Evolutionary conservation across 2,329 filamentous ascomycete species (phyloP).

Genomic region (Phialophora chinensis): DNA sequence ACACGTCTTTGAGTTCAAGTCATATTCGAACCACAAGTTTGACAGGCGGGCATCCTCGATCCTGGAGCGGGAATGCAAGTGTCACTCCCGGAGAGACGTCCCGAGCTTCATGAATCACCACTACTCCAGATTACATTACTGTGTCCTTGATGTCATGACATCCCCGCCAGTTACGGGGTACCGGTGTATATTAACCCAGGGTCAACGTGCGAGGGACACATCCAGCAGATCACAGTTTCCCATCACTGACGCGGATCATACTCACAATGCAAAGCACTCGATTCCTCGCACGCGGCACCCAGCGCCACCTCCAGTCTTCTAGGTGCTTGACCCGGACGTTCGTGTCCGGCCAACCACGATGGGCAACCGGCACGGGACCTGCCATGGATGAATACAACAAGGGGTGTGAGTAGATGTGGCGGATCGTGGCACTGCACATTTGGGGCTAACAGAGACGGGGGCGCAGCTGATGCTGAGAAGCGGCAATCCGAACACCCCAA

Average conservation of each 20-base stretch:
- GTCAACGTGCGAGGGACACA: not conserved
- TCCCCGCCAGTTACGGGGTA: not conserved
- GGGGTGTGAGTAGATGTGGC: not conserved
- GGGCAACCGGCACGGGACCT: not conserved
- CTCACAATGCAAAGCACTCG: constrained; percentile 8
- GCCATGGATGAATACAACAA: not conserved
- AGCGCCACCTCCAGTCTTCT: not conserved
- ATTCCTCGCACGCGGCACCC: not conserved
- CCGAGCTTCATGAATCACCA: constrained; percentile 11
- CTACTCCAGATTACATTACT: not conserved
- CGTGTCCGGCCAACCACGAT: constrained; percentile 3
- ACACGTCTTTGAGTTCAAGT: not conserved
- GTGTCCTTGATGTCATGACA: constrained; percentile 16
- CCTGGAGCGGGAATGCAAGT: constrained; percentile 10
- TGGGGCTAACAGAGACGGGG: not conserved
- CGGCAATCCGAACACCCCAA: not conserved
- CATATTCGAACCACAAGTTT: not conserved
- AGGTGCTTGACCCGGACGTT: constrained; percentile 5
- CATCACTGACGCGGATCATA: not conserved
- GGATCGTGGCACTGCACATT: too few species aligned
- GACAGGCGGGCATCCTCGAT: not conserved
- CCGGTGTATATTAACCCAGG: not conserved
- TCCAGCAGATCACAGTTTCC: not conserved
- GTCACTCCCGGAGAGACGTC: not conserved
- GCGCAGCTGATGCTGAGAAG: not conserved